phyloP scores from a whole-genome alignment of 169 alveolate genomes.

The Eimeria acervulina region DNA sequence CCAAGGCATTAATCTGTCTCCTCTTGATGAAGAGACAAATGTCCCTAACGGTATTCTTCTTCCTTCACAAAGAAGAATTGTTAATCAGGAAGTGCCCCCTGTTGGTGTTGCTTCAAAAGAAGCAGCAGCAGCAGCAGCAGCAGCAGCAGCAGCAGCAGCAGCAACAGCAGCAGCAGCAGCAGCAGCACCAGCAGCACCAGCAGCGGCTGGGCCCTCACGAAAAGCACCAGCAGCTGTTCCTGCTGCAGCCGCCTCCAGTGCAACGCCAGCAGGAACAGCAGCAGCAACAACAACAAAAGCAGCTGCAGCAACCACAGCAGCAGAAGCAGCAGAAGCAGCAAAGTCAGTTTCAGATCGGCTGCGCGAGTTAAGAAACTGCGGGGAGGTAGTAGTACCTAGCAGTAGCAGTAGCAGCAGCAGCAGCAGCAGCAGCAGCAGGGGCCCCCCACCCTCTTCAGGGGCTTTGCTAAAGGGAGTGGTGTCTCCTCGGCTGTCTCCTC shows the following conservation, averaged over 20 bases:
- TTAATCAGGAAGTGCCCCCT: not conserved
- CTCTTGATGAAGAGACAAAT: not conserved
- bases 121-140: constrained; percentile 33
- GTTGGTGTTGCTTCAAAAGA: not conserved
- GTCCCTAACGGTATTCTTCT: not conserved
- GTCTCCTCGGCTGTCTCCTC: too few relatives aligned
- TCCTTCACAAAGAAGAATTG: not conserved
- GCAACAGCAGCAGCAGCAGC: not conserved
- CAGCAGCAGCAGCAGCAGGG: too few relatives aligned
- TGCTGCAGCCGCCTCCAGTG: not conserved
- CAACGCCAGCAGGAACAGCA: not conserved
- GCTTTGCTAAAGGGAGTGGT: too few relatives aligned
- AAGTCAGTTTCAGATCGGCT: too few relatives aligned
- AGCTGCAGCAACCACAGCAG: too few relatives aligned
- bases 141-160: not conserved
- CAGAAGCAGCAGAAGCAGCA: not conserved
- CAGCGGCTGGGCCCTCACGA: not conserved
- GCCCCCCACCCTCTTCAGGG: too few relatives aligned
- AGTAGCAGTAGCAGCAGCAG: too few relatives aligned
- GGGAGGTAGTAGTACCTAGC: too few relatives aligned
- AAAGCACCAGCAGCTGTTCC: not conserved
- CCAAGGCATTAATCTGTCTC: not conserved
- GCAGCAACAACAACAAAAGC: not conserved
- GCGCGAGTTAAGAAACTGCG: too few relatives aligned
- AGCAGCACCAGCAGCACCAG: not conserved